Conservation (phyloP, 139 green algal genomes). For the Nannochloris sp. region DNA sequence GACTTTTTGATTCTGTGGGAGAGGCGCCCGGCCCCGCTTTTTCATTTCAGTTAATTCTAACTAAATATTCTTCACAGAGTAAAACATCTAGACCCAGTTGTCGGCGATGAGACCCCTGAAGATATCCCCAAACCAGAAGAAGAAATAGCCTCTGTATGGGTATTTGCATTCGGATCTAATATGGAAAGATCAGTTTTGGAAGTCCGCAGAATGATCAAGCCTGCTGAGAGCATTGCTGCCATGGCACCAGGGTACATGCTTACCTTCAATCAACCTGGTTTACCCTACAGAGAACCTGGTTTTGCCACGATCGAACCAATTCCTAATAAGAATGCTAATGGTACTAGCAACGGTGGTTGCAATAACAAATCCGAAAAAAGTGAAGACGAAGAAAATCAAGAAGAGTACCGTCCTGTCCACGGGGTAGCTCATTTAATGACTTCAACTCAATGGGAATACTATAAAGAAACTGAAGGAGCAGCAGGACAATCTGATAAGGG, state of each 20-base stretch:
- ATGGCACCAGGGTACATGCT: slow-evolving; percentile 11
- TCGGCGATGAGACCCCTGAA: background rate
- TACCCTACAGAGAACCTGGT: slow-evolving; percentile 15
- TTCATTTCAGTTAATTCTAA: background rate
- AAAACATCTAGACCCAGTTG: background rate
- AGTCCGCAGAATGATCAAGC: slow-evolving; percentile 14
- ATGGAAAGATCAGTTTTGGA: slow-evolving; percentile 6
- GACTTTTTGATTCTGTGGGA: background rate
- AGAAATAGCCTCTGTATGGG: background rate
- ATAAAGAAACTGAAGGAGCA: slow-evolving; percentile 16
- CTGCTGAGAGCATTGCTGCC: slow-evolving; percentile 5
- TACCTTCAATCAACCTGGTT: slow-evolving; percentile 2
- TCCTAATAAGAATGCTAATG: no score
- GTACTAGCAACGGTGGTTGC: no score
- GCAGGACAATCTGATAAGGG: background rate
- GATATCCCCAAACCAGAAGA: background rate
- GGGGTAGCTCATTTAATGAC: slow-evolving; percentile 18
- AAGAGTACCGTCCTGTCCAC: background rate
- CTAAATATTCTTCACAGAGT: background rate
- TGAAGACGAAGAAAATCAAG: background rate
- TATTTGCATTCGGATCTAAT: slow-evolving; percentile 2
- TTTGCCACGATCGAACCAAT: slow-evolving; percentile 14
- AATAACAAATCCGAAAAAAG: background rate
- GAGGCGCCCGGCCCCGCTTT: background rate
- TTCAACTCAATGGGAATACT: slow-evolving; percentile 1